Evolutionary conservation across 352 stramenopile genomes (phyloP).

Genomic region (Pythium dissimile): DNA sequence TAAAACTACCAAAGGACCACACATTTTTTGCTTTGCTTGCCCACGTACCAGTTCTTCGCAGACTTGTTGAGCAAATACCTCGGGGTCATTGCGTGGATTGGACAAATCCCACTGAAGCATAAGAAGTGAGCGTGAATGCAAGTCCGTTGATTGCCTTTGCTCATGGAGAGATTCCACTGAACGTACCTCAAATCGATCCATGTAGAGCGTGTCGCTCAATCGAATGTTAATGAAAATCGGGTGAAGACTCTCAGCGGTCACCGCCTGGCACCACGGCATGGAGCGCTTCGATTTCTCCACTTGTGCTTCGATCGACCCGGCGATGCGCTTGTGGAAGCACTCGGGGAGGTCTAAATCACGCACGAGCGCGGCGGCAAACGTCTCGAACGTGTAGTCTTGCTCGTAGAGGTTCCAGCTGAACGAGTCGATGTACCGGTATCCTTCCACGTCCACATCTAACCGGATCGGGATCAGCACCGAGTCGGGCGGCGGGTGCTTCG

Average conservation of each 20-base stretch:
- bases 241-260: conserved; percentile 56
- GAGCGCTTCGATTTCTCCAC: conserved; percentile 58
- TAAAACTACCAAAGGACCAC: not conserved
- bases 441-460: conserved; percentile 75
- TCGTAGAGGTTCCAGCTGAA: conserved; percentile 81
- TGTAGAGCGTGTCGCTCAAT: conserved; percentile 77
- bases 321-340: conserved; percentile 67
- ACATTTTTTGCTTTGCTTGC: too few relatives aligned
- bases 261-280: conserved; percentile 52
- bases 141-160: not conserved
- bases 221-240: conserved; percentile 82
- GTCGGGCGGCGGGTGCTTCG: conserved; percentile 56
- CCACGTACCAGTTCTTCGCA: conserved; percentile 66
- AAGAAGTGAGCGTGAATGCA: not conserved
- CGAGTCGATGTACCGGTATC: conserved; percentile 80
- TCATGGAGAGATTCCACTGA: not conserved
- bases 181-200: conserved; percentile 72
- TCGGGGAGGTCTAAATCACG: conserved; percentile 71
- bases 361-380: conserved; percentile 62
- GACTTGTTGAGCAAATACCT: conserved; percentile 57
- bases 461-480: conserved; percentile 65
- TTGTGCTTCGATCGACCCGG: conserved; percentile 58
- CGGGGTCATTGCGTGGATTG: conserved; percentile 61
- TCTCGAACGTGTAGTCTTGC: conserved; percentile 73
- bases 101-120: conserved; percentile 55